phyloP scores from a whole-genome alignment of 805 yeast genomes.

The Kuraishia hungarica region DNA sequence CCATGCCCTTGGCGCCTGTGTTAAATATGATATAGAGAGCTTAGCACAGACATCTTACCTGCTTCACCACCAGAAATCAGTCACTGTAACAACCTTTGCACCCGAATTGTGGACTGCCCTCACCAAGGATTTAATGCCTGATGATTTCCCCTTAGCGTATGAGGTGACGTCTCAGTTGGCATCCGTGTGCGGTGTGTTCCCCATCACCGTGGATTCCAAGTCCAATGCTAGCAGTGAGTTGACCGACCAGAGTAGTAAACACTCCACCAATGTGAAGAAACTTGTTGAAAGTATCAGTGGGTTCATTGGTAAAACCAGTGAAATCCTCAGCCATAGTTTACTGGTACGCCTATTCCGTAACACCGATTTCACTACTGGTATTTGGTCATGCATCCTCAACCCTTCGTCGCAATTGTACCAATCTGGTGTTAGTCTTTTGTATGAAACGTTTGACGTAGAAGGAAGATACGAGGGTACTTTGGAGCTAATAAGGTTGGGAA shows the following conservation, averaged over 20 bases:
- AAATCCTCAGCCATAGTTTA: not conserved
- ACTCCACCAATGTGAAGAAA: not conserved
- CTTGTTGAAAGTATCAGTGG: not conserved
- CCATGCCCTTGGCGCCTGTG: not conserved
- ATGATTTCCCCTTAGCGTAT: slow-evolving; percentile 4
- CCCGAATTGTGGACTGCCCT: slow-evolving; percentile 4
- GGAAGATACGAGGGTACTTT: slow-evolving; percentile 75
- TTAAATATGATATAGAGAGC: not conserved
- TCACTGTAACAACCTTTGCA: slow-evolving; percentile 9
- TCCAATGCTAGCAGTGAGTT: not conserved
- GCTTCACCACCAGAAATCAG: not conserved
- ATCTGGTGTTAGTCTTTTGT: slow-evolving; percentile 60
- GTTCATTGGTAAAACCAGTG: not conserved
- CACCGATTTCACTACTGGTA: not conserved
- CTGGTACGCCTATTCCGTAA: not conserved
- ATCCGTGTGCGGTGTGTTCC: slow-evolving; percentile 4
- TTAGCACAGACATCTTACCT: not conserved
- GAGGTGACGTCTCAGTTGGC: slow-evolving; percentile 2
- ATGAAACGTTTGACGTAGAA: slow-evolving; percentile 70
- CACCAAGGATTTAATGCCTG: not conserved
- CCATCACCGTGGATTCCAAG: slow-evolving; percentile 1
- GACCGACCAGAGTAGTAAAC: not conserved
- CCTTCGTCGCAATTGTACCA: slow-evolving; percentile 52
- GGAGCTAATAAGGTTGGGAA: slow-evolving; percentile 35
- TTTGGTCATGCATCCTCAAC: slow-evolving; percentile 66